Conservation (phyloP, 148 eudicot species). For the Rhododendron mucronatum region DNA sequence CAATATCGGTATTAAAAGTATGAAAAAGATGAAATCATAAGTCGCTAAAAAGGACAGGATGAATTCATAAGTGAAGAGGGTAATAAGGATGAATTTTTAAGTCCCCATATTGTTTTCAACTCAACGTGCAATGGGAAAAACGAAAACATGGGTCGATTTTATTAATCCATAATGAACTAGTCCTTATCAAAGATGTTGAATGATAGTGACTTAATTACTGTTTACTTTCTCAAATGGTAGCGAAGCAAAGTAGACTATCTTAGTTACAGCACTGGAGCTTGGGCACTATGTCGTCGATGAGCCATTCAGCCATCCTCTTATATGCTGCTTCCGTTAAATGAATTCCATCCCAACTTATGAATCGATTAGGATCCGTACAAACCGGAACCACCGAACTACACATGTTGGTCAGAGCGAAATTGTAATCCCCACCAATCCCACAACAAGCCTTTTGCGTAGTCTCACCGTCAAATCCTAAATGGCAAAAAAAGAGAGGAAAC, state of each 20-base stretch:
- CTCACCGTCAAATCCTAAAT: conserved; percentile 10
- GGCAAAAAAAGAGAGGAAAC: background rate
- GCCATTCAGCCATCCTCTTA: conserved; percentile 1
- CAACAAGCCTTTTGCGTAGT: conserved; percentile 9
- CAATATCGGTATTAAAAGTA: no score
- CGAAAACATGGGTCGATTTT: no score
- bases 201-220: background rate
- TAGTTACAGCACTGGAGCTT: background rate
- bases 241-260: background rate
- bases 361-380: conserved; percentile 5
- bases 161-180: no score
- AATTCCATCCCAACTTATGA: conserved; percentile 14
- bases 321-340: conserved; percentile 8
- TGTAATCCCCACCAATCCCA: conserved; percentile 11
- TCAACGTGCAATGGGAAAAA: no score
- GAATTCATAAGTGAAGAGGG: no score
- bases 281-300: background rate
- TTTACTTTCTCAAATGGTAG: background rate
- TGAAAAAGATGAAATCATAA: no score
- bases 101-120: no score
- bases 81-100: no score
- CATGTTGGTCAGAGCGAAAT: background rate
- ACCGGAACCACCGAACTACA: conserved; percentile 2
- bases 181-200: no score
- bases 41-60: no score